phyloP scores from a whole-genome alignment of 1,284 basidiomycete genomes.

The Sporisorium exsertum region DNA sequence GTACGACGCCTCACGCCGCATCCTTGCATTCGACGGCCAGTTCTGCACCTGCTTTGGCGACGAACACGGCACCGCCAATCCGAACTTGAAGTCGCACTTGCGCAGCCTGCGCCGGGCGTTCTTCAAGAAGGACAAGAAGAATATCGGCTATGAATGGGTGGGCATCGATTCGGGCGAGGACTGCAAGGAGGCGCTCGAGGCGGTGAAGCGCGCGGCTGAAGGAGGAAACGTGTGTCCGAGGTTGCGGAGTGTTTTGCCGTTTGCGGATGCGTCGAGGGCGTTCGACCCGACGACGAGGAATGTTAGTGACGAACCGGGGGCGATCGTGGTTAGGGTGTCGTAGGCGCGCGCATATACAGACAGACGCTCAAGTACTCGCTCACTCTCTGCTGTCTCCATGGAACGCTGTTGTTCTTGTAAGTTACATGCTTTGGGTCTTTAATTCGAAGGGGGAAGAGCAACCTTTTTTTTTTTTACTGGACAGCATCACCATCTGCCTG shows the following conservation, averaged over 20 bases:
- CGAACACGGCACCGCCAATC: conserved; percentile 61
- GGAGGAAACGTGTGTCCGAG: conserved; percentile 64
- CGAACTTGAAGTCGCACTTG: conserved; percentile 66
- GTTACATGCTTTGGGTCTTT: background rate
- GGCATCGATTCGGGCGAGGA: conserved; percentile 62
- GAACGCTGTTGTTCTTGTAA: background rate
- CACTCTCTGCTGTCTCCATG: background rate
- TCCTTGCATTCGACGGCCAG: conserved; percentile 69
- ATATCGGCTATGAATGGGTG: conserved; percentile 69
- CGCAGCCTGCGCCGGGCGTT: conserved; percentile 69
- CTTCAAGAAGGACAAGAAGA: conserved; percentile 70
- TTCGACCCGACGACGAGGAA: conserved; percentile 54
- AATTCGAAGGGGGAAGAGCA: background rate
- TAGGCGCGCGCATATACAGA: conserved; percentile 2
- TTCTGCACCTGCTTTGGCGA: conserved; percentile 69
- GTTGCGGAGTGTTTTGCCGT: conserved; percentile 62
- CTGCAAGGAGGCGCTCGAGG: conserved; percentile 62
- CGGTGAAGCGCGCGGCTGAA: conserved; percentile 61
- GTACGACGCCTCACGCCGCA: conserved; percentile 70
- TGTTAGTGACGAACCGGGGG: conserved; percentile 57
- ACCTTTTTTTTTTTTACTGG: no score
- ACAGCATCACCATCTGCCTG: background rate
- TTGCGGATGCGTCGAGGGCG: conserved; percentile 63
- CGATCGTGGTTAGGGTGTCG: conserved; percentile 61
- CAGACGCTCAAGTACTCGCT: background rate